phyloP scores from a whole-genome alignment of 108 stramenopile species.

The Cylindrotheca fusiformis region DNA sequence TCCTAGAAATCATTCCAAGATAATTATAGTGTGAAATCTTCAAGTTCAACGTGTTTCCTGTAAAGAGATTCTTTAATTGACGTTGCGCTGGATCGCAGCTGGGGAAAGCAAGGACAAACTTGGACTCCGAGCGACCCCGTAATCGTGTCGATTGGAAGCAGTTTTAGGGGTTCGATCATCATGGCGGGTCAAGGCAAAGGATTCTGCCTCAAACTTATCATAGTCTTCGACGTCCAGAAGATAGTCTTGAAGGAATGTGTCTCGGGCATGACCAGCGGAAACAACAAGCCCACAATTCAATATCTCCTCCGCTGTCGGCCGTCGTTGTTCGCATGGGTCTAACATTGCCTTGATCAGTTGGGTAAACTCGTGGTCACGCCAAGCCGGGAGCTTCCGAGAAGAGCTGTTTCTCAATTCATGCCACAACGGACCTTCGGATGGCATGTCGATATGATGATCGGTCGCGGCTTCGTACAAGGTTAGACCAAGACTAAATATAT shows the following conservation, averaged over 20 bases:
- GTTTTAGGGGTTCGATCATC: slow-evolving; percentile 40
- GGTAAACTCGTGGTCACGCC: slow-evolving; percentile 40
- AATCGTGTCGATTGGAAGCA: slow-evolving; percentile 10
- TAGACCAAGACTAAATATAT: slow-evolving; percentile 83
- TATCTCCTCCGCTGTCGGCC: slow-evolving; percentile 70
- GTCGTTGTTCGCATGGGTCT: slow-evolving; percentile 30
- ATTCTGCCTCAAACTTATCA: slow-evolving; percentile 33
- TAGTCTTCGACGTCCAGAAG: slow-evolving; percentile 61
- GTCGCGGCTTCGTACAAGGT: slow-evolving; percentile 76
- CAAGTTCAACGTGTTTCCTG: no score
- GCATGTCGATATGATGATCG: slow-evolving; percentile 41
- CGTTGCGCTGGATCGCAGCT: no score
- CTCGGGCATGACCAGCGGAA: slow-evolving; percentile 42
- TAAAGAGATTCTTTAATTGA: no score
- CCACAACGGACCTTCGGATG: slow-evolving; percentile 73
- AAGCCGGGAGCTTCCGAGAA: slow-evolving; percentile 46
- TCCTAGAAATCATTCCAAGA: no score
- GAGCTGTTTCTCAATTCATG: slow-evolving; percentile 59
- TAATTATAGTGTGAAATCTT: no score
- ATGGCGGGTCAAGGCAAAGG: slow-evolving; percentile 14
- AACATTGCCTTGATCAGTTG: slow-evolving; percentile 57
- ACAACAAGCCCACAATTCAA: slow-evolving; percentile 30
- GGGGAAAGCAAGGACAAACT: slow-evolving; percentile 27
- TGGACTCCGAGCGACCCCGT: slow-evolving; percentile 22
- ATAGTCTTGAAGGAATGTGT: slow-evolving; percentile 68